Evolutionary conservation across 2,329 filamentous ascomycete genomes (phyloP).

Genomic region (Claviceps sp.): DNA sequence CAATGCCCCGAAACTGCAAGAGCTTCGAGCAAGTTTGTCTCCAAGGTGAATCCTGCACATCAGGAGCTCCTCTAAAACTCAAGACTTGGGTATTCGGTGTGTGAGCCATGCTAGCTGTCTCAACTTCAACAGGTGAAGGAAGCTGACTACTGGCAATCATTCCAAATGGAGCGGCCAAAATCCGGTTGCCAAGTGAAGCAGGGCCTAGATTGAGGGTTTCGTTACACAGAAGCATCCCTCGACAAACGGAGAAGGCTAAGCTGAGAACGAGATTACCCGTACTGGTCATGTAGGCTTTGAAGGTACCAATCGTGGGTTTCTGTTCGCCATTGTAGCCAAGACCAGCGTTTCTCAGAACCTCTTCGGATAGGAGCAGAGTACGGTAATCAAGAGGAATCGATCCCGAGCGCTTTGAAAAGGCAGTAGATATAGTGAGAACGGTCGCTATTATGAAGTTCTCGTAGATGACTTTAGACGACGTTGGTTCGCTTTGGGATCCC

Average conservation of each 20-base stretch:
- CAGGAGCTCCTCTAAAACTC: conserved; percentile 26
- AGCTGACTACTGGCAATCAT: conserved; percentile 19
- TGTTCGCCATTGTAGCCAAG: conserved; percentile 9
- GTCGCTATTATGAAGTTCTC: conserved; percentile 41
- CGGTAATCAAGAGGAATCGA: conserved; percentile 41
- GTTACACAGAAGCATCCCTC: conserved; percentile 33
- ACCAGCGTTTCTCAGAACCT: conserved; percentile 6
- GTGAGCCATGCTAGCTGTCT: conserved; percentile 27
- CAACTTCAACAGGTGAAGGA: conserved; percentile 8
- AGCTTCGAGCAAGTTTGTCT: conserved; percentile 36
- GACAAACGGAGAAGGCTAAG: conserved; percentile 32
- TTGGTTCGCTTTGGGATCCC: conserved; percentile 7
- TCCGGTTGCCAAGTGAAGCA: conserved; percentile 27
- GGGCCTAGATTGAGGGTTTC: conserved; percentile 27
- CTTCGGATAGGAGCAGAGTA: conserved; percentile 33
- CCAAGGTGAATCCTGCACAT: conserved; percentile 32
- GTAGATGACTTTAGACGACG: conserved; percentile 30
- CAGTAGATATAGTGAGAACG: conserved; percentile 34
- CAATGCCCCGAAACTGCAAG: conserved; percentile 36
- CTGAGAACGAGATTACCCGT: conserved; percentile 39
- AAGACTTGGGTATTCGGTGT: conserved; percentile 40
- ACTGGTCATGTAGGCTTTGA: conserved; percentile 42
- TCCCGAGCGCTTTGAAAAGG: conserved; percentile 33
- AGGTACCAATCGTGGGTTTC: conserved; percentile 30
- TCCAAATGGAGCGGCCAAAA: conserved; percentile 43